Evolutionary conservation across 352 stramenopile species (phyloP).

Genomic region (Phytopythium chamaehyphon): DNA sequence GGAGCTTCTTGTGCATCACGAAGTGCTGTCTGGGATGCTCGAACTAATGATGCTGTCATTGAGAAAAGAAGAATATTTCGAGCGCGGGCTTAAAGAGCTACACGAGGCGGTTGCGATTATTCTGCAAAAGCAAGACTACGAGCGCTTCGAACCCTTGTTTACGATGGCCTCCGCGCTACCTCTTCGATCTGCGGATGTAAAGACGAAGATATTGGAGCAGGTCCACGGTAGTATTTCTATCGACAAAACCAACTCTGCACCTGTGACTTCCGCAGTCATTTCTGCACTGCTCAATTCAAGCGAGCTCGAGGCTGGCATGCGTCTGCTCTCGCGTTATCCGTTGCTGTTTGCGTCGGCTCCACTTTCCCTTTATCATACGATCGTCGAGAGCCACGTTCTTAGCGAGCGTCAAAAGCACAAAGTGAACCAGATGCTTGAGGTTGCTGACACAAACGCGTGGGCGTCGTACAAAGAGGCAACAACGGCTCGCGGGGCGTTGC

Average conservation of each 20-base stretch:
- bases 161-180: constrained; percentile 25
- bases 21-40: constrained; percentile 37
- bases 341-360: constrained; percentile 60
- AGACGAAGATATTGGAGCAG: constrained; percentile 46
- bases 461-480: constrained; percentile 66
- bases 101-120: constrained; percentile 41
- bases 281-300: constrained; percentile 65
- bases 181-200: constrained; percentile 20
- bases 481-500: constrained; percentile 40
- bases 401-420: constrained; percentile 61
- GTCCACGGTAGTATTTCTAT: constrained; percentile 37
- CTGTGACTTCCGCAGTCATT: constrained; percentile 53
- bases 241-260: constrained; percentile 37
- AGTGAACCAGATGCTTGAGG: constrained; percentile 69
- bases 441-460: constrained; percentile 81
- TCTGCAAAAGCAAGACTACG: constrained; percentile 34
- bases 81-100: constrained; percentile 33
- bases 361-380: constrained; percentile 73
- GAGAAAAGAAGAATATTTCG: constrained; percentile 7
- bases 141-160: constrained; percentile 38
- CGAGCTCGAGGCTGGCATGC: constrained; percentile 49
- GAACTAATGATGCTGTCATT: constrained; percentile 50
- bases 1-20: constrained; percentile 48
- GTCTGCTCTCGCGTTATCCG: constrained; percentile 52
- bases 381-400: constrained; percentile 68